Conservation (phyloP, 2,329 filamentous ascomycete genomes). For the Periconia macrospinosa region DNA sequence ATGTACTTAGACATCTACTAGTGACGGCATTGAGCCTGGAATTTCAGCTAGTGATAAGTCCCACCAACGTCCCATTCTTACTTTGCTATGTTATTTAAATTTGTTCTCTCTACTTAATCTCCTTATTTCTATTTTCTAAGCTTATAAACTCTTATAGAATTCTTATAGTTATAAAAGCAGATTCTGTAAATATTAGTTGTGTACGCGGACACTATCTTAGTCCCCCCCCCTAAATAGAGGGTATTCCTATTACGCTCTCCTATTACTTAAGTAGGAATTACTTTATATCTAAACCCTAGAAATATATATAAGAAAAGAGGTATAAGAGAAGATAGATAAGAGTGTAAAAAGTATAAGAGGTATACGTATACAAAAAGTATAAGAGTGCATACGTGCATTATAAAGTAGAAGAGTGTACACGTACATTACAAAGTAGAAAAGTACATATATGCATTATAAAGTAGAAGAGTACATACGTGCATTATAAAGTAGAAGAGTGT, state of each 20-base stretch:
- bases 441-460: too few species aligned
- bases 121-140: background rate
- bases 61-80: constrained; percentile 4
- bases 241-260: constrained; percentile 16
- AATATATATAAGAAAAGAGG: too few species aligned
- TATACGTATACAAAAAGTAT: too few species aligned
- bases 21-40: too few species aligned
- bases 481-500: too few species aligned
- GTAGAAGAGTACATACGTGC: too few species aligned
- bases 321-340: too few species aligned
- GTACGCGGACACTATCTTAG: constrained; percentile 13
- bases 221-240: constrained; percentile 16
- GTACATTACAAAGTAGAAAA: too few species aligned
- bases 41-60: background rate
- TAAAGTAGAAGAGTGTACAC: too few species aligned
- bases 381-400: too few species aligned
- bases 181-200: constrained; percentile 13
- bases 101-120: background rate
- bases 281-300: constrained; percentile 18
- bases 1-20: too few species aligned
- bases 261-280: constrained; percentile 18
- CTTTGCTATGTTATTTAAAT: background rate
- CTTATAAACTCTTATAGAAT: background rate
- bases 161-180: constrained; percentile 2
- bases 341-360: too few species aligned